Evolutionary conservation across 768 basidiomycete genomes (phyloP).

Genomic region (Coprinellus aureogranulatus): DNA sequence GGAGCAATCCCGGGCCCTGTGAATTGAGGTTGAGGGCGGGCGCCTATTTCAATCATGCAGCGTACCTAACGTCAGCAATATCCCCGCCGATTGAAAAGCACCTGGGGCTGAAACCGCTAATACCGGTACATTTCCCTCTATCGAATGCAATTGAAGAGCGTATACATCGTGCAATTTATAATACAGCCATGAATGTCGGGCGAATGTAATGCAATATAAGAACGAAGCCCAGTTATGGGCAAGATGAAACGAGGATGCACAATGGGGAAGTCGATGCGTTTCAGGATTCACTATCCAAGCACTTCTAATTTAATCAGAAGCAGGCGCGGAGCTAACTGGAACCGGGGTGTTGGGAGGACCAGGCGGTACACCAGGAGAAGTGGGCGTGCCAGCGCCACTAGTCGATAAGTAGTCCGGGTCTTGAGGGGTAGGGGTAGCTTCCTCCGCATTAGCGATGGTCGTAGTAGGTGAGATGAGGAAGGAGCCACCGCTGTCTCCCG

Average conservation of each 20-base stretch:
- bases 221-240: background rate
- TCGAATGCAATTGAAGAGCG: too few relatives aligned
- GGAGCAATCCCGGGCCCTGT: too few relatives aligned
- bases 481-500: background rate
- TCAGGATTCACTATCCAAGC: background rate
- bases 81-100: too few relatives aligned
- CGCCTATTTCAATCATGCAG: too few relatives aligned
- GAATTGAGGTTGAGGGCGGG: too few relatives aligned
- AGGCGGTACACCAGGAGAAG: conserved; percentile 6
- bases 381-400: background rate
- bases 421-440: background rate
- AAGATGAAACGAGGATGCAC: background rate
- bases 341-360: conserved; percentile 11
- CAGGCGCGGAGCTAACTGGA: background rate
- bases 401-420: conserved; percentile 1
- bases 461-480: conserved; percentile 11
- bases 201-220: too few relatives aligned
- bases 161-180: too few relatives aligned
- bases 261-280: background rate
- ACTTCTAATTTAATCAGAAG: background rate
- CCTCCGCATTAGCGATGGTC: conserved; percentile 7
- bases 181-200: too few relatives aligned
- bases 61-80: too few relatives aligned
- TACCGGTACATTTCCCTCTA: too few relatives aligned
- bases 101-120: too few relatives aligned